phyloP scores from a whole-genome alignment of 1,284 basidiomycete genomes.

The Microbotryum intermedium region DNA sequence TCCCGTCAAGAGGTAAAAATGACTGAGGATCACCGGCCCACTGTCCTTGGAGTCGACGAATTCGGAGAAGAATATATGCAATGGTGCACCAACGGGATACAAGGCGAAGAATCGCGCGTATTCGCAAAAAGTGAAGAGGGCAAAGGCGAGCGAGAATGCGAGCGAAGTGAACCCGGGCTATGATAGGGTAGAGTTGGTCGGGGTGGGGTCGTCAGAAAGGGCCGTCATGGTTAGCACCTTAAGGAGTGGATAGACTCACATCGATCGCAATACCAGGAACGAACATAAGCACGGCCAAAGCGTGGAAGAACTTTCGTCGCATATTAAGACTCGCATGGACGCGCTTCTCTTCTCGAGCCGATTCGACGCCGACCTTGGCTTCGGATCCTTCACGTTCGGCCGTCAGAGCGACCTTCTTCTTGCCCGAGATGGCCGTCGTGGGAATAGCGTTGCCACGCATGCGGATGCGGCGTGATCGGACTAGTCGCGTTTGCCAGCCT shows the following conservation, averaged over 20 bases:
- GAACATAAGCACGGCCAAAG: slow-evolving; percentile 89
- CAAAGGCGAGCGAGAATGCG: slow-evolving; percentile 85
- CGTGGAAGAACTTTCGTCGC: slow-evolving; percentile 96
- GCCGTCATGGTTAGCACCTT: slow-evolving; percentile 15
- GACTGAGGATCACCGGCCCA: slow-evolving; percentile 91
- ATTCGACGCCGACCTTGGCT: slow-evolving; percentile 23
- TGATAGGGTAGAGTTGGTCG: neutral
- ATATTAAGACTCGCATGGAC: slow-evolving; percentile 68
- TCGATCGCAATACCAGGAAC: slow-evolving; percentile 85
- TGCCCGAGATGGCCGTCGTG: slow-evolving; percentile 2
- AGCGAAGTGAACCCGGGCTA: slow-evolving; percentile 94
- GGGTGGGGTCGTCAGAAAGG: neutral
- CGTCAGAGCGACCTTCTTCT: slow-evolving; percentile 3
- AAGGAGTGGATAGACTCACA: slow-evolving; percentile 49
- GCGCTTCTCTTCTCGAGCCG: slow-evolving; percentile 28
- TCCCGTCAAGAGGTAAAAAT: slow-evolving; percentile 93
- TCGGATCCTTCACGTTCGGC: neutral
- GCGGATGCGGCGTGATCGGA: slow-evolving; percentile 57
- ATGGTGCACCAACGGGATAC: slow-evolving; percentile 85
- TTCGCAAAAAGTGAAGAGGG: slow-evolving; percentile 88
- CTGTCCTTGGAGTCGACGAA: slow-evolving; percentile 93
- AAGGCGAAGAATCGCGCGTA: slow-evolving; percentile 97
- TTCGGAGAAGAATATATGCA: slow-evolving; percentile 95
- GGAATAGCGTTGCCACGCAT: slow-evolving; percentile 3
- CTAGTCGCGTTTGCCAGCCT: slow-evolving; percentile 83